A percentile compares a stretch with the other conserved stretches of the same genome.
Evolutionary conservation across 805 yeast genomes (phyloP).

Genomic region (Monosporozyma yasuniensis): DNA sequence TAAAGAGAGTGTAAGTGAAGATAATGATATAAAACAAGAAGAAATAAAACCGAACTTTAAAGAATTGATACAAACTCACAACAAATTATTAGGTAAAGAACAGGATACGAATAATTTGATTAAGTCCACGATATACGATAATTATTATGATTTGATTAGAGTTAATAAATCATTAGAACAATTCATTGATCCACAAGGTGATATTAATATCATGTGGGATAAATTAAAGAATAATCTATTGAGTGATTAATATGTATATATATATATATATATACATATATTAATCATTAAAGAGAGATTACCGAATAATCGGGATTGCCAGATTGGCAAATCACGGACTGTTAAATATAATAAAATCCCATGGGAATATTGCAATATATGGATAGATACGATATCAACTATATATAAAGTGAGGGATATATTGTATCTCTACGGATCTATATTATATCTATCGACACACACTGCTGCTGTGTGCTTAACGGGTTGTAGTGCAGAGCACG

Average conservation of each 20-base stretch:
- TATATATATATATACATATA: too few relatives aligned
- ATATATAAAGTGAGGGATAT: too few relatives aligned
- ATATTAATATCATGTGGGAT: background rate
- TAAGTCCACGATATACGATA: conserved; percentile 65
- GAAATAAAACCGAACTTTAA: conserved; percentile 9
- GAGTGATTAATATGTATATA: background rate
- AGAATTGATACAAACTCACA: conserved; percentile 22
- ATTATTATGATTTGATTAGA: conserved; percentile 64
- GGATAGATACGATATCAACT: too few relatives aligned
- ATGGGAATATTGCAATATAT: too few relatives aligned
- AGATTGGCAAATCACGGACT: too few relatives aligned
- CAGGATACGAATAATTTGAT: conserved; percentile 35
- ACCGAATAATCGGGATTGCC: too few relatives aligned
- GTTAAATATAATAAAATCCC: too few relatives aligned
- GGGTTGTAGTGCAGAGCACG: too few relatives aligned
- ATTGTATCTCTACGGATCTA: too few relatives aligned
- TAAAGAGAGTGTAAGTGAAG: background rate
- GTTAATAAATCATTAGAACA: conserved; percentile 20
- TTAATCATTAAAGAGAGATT: too few relatives aligned
- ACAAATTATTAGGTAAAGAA: conserved; percentile 22
- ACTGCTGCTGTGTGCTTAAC: too few relatives aligned
- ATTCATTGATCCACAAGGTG: background rate
- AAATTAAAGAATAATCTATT: background rate
- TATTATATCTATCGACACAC: too few relatives aligned
- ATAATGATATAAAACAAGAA: background rate